Conservation (phyloP, 345 rosid species). For the Abelmoschus esculentus region DNA sequence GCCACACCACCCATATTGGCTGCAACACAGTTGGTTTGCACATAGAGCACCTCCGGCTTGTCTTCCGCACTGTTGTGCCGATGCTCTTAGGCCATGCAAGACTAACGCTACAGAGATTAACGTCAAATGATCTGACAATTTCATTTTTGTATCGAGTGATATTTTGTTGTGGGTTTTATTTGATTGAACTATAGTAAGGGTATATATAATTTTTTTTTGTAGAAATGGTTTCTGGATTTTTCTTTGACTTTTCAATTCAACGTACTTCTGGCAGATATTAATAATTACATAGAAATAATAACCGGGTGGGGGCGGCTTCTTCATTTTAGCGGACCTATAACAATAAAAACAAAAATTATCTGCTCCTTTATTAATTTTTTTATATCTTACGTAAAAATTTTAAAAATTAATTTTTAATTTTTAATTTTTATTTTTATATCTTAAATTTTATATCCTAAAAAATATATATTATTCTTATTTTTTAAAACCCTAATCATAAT, state of each 20-base stretch:
- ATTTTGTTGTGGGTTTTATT: not conserved
- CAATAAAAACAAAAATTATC: too few species aligned
- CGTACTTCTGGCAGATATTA: too few species aligned
- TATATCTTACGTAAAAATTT: too few species aligned
- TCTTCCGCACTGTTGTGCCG: slow-evolving; percentile 24
- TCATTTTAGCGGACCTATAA: too few species aligned
- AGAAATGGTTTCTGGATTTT: not conserved
- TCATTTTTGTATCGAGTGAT: not conserved
- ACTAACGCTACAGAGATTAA: not conserved
- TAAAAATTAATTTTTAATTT: too few species aligned
- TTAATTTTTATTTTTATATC: too few species aligned
- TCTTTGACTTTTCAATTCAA: slow-evolving; percentile 4
- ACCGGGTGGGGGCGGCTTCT: too few species aligned
- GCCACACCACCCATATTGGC: slow-evolving; percentile 28
- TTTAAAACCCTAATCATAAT: too few species aligned
- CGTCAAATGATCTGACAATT: not conserved
- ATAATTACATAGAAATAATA: too few species aligned
- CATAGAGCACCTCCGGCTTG: slow-evolving; percentile 24
- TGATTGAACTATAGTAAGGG: not conserved
- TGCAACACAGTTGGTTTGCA: slow-evolving; percentile 21
- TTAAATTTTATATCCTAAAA: too few species aligned
- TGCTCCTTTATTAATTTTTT: too few species aligned
- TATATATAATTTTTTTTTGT: not conserved
- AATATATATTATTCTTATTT: too few species aligned
- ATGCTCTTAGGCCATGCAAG: not conserved